Conservation (phyloP, 805 yeast genomes). For the Saturnispora halmiae region DNA sequence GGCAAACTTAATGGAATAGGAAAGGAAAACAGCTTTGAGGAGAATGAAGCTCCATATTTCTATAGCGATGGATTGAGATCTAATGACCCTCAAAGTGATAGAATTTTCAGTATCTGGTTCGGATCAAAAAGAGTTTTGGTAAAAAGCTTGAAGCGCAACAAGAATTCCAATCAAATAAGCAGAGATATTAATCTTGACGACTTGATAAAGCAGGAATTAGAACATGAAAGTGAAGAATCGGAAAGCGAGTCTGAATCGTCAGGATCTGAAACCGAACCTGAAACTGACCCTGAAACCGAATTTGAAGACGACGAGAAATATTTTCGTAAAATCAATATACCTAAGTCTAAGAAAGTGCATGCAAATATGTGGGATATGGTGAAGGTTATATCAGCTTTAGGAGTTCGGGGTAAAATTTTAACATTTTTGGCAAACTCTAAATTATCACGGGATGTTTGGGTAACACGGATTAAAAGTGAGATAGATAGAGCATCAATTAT, state of each 20-base stretch:
- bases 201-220: background rate
- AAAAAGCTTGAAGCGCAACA: constrained; percentile 15
- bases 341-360: background rate
- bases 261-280: background rate
- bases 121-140: constrained; percentile 48
- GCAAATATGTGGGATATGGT: constrained; percentile 26
- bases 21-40: constrained; percentile 39
- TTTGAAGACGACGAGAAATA: constrained; percentile 3
- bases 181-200: background rate
- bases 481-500: constrained; percentile 30
- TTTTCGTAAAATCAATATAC: background rate
- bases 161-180: background rate
- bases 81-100: constrained; percentile 60
- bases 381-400: constrained; percentile 44
- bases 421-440: constrained; percentile 76
- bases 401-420: constrained; percentile 57
- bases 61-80: constrained; percentile 82
- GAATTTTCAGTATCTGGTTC: constrained; percentile 82
- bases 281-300: constrained; percentile 10
- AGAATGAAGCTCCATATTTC: constrained; percentile 54
- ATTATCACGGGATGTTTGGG: constrained; percentile 83
- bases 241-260: too few relatives aligned
- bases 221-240: background rate
- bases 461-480: constrained; percentile 36
- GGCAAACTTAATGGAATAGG: constrained; percentile 36